Evolutionary conservation across 176 grass and related monocot species (phyloP).

Genomic region (Eleusine indica): DNA sequence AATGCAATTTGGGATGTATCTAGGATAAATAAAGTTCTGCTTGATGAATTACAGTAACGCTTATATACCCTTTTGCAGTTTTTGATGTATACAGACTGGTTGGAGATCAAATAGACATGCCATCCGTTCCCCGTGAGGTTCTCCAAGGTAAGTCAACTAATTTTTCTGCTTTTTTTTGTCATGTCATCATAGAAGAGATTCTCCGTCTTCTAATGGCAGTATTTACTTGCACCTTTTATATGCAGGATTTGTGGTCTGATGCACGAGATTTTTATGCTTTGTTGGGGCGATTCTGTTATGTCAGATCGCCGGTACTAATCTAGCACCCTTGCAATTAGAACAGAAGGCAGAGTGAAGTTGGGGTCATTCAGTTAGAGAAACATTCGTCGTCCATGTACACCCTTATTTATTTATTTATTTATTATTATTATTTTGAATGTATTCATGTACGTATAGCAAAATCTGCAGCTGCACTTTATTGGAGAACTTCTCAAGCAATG

Average conservation of each 20-base stretch:
- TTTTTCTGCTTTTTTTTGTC: background rate
- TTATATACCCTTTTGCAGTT: conserved; percentile 52
- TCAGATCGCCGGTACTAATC: conserved; percentile 68
- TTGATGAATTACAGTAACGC: background rate
- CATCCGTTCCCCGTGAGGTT: conserved; percentile 84
- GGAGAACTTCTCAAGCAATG: background rate
- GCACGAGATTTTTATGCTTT: conserved; percentile 85
- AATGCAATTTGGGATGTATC: background rate
- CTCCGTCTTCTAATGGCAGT: background rate
- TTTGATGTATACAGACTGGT: conserved; percentile 94
- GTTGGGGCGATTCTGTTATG: conserved; percentile 78
- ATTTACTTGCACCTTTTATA: background rate
- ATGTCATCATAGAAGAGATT: background rate
- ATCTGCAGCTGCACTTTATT: background rate
- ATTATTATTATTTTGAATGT: background rate
- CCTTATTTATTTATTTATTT: background rate
- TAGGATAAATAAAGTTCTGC: background rate
- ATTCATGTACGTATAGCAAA: conserved; percentile 28
- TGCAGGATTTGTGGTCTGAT: conserved; percentile 76
- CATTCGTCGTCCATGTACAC: background rate
- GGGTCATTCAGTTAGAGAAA: conserved; percentile 11
- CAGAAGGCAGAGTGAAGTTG: conserved; percentile 28
- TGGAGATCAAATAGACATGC: conserved; percentile 90
- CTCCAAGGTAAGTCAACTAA: conserved; percentile 63
- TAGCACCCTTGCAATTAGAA: conserved; percentile 13